Evolutionary conservation across 768 basidiomycete species (phyloP).

Genomic region (Tulasnella sp.): DNA sequence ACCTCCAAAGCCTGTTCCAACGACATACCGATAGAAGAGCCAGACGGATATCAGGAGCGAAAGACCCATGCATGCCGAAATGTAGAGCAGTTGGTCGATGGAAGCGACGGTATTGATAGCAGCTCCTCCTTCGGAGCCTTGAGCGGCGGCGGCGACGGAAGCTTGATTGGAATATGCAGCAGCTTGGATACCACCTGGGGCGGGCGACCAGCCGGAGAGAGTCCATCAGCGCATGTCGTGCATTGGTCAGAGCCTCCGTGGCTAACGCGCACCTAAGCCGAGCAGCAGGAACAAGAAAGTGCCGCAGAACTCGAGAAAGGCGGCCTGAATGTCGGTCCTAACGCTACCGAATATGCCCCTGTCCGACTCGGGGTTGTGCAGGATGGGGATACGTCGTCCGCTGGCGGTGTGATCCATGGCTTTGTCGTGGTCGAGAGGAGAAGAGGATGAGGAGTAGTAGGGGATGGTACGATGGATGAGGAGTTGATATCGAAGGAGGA

Average conservation of each 20-base stretch:
- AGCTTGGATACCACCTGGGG: conserved; percentile 29
- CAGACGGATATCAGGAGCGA: conserved; percentile 26
- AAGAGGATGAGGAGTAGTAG: background rate
- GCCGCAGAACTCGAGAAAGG: conserved; percentile 24
- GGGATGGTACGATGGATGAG: background rate
- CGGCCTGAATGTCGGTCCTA: conserved; percentile 21
- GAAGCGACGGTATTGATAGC: conserved; percentile 27
- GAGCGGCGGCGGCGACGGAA: conserved; percentile 12
- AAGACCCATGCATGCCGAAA: conserved; percentile 28
- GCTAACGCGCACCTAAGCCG: conserved; percentile 6
- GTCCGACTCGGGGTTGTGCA: background rate
- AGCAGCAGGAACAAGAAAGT: conserved; percentile 26
- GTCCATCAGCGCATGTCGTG: background rate
- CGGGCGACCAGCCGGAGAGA: conserved; percentile 27
- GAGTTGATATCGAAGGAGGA: too few species aligned
- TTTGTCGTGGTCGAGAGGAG: background rate
- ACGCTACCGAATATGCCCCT: conserved; percentile 2
- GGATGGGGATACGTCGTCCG: background rate
- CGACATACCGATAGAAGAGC: conserved; percentile 20
- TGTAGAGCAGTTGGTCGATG: conserved; percentile 30
- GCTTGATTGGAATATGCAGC: conserved; percentile 24
- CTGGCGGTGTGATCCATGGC: background rate
- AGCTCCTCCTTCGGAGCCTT: background rate
- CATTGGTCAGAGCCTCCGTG: background rate
- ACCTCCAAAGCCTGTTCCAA: background rate